Evolutionary conservation across 108 stramenopile species (phyloP).

Genomic region (Fistulifera pelliculosa): DNA sequence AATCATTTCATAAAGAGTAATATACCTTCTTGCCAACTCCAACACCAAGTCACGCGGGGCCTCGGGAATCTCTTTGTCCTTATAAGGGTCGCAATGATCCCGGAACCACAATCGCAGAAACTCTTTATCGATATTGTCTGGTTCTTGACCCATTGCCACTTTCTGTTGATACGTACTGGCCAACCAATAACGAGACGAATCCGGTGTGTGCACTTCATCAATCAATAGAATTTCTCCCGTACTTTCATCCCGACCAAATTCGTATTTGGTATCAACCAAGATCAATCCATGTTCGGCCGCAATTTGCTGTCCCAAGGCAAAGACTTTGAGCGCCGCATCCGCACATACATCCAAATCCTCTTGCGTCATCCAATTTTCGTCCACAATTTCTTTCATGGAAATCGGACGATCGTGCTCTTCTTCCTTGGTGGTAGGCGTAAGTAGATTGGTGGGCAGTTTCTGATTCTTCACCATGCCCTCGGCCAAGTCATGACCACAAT

Average conservation of each 20-base stretch:
- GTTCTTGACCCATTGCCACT: slow-evolving; percentile 79
- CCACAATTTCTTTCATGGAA: slow-evolving; percentile 79
- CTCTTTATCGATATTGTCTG: slow-evolving; percentile 99
- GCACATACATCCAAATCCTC: slow-evolving; percentile 79
- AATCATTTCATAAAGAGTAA: slow-evolving; percentile 93
- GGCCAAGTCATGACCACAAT: slow-evolving; percentile 92
- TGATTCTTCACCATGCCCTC: slow-evolving; percentile 96
- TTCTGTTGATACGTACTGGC: slow-evolving; percentile 79
- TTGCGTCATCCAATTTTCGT: slow-evolving; percentile 80
- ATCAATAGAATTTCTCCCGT: slow-evolving; percentile 83
- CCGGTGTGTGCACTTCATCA: slow-evolving; percentile 98
- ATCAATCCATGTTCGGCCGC: slow-evolving; percentile 86
- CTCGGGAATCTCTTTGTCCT: slow-evolving; percentile 84
- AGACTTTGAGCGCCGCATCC: slow-evolving; percentile 62
- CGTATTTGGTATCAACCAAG: slow-evolving; percentile 98
- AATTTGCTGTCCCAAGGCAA: slow-evolving; percentile 81
- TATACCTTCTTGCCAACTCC: slow-evolving; percentile 92
- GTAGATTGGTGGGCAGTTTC: slow-evolving; percentile 61
- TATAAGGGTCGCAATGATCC: slow-evolving; percentile 97
- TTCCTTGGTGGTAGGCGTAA: slow-evolving; percentile 98
- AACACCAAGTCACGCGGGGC: slow-evolving; percentile 91
- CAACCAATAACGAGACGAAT: slow-evolving; percentile 97
- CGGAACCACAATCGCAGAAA: slow-evolving; percentile 96
- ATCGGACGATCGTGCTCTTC: slow-evolving; percentile 96
- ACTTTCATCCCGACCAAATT: slow-evolving; percentile 86